phyloP scores from a whole-genome alignment of 2,329 filamentous ascomycete species.

The Parastagonospora avenae region DNA sequence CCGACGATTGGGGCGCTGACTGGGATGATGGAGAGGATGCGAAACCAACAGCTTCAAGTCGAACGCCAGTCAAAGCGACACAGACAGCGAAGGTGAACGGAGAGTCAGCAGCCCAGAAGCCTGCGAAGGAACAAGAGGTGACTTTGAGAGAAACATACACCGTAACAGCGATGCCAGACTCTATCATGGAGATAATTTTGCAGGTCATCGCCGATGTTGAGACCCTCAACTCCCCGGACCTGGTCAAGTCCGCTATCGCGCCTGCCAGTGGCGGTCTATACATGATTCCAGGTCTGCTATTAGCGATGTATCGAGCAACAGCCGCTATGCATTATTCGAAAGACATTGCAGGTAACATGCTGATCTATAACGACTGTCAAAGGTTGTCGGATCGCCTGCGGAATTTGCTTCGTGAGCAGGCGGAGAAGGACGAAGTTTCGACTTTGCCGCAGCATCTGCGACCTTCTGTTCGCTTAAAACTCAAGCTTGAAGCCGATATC shows the following conservation, averaged over 20 bases:
- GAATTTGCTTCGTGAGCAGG: constrained; percentile 53
- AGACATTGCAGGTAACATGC: constrained; percentile 63
- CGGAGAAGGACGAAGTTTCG: constrained; percentile 40
- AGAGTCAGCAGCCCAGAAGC: constrained; percentile 32
- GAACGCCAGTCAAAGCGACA: constrained; percentile 21
- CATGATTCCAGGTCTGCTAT: constrained; percentile 70
- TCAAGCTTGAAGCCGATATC: constrained; percentile 60
- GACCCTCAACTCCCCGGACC: constrained; percentile 59
- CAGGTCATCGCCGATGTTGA: constrained; percentile 53
- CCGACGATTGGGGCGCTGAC: constrained; percentile 74
- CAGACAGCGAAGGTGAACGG: constrained; percentile 39
- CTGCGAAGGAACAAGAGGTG: constrained; percentile 62
- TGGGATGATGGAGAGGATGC: constrained; percentile 17
- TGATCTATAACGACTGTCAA: constrained; percentile 68
- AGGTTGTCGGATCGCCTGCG: constrained; percentile 62
- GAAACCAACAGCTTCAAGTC: constrained; percentile 15
- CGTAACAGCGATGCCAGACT: constrained; percentile 84
- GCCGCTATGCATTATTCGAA: constrained; percentile 75
- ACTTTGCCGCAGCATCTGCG: constrained; percentile 33
- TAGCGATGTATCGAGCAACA: constrained; percentile 81
- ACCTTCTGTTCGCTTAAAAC: constrained; percentile 49
- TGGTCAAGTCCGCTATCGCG: constrained; percentile 61
- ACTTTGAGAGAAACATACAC: constrained; percentile 84
- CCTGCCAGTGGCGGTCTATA: constrained; percentile 73
- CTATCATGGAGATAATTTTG: constrained; percentile 72